A percentile compares a stretch with the other conserved stretches of the same genome.
Evolutionary conservation across 768 basidiomycete species (phyloP).

Genomic region (Lentinula aciculospora): DNA sequence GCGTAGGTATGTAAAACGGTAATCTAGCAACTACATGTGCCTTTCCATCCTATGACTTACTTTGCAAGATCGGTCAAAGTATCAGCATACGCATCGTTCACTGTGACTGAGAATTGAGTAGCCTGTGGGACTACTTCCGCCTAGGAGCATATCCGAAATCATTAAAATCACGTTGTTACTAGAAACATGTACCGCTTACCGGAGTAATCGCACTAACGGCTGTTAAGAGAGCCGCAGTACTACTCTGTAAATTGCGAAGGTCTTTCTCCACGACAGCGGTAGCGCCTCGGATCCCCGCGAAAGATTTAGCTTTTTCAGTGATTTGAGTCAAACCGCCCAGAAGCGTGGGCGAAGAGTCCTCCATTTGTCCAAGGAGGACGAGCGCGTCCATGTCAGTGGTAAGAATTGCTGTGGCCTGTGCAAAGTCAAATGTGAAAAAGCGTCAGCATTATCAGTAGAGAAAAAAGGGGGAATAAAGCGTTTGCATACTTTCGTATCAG

Average conservation of each 20-base stretch:
- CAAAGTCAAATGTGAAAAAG: background rate
- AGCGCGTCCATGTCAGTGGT: background rate
- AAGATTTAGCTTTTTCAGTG: background rate
- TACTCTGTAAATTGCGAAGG: background rate
- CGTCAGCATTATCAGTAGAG: background rate
- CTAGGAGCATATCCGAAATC: background rate
- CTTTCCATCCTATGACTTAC: background rate
- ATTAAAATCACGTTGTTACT: background rate
- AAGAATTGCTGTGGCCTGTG: background rate
- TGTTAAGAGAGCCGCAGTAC: background rate
- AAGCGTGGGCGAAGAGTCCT: background rate
- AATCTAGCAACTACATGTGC: too few species aligned
- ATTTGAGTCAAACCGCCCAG: background rate
- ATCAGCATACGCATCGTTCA: background rate
- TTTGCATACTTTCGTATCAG: background rate
- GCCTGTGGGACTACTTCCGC: slow-evolving; percentile 1
- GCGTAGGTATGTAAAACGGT: too few species aligned
- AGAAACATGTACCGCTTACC: background rate
- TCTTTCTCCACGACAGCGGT: background rate
- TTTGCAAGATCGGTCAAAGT: background rate
- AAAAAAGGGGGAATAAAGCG: background rate
- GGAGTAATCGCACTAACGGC: background rate
- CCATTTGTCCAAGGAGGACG: background rate
- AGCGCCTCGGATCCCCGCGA: background rate
- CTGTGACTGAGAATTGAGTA: background rate